Evolutionary conservation across 2,329 filamentous ascomycete species (phyloP).

Genomic region (Penicillium sp.): DNA sequence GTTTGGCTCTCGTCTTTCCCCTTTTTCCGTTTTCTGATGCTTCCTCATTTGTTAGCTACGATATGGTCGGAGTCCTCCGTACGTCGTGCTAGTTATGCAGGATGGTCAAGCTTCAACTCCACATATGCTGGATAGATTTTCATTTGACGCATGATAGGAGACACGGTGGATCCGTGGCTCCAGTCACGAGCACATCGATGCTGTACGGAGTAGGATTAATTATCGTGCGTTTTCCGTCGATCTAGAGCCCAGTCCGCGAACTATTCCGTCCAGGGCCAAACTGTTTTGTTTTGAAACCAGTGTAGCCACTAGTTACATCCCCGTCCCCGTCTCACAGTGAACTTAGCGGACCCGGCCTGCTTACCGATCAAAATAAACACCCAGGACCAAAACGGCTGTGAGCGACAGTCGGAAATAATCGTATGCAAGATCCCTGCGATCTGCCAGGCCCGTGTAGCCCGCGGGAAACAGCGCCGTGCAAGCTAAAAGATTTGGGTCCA

Average conservation of each 20-base stretch:
- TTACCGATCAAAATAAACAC: no score
- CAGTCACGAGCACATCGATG: background rate
- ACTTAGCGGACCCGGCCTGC: no score
- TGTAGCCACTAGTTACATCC: no score
- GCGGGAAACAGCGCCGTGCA: no score
- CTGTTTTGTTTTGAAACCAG: background rate
- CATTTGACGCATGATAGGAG: background rate
- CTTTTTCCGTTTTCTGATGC: background rate
- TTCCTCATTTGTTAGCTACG: background rate
- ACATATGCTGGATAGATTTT: slow-evolving; percentile 1
- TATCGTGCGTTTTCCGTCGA: no score
- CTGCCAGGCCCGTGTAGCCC: no score
- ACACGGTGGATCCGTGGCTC: slow-evolving; percentile 3
- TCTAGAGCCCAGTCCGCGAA: no score
- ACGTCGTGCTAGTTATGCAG: background rate
- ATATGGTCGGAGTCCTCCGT: background rate
- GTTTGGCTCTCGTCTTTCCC: background rate
- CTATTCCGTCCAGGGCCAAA: slow-evolving; percentile 5
- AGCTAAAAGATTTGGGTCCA: background rate
- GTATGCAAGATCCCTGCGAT: no score
- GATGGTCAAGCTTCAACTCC: slow-evolving; percentile 10
- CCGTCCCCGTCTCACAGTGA: no score
- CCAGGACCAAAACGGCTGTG: no score
- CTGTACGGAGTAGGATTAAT: no score
- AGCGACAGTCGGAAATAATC: no score